Evolutionary conservation across 176 grass and related monocot species (phyloP), one percentile per base, ranked within the genome.

Genomic region (Rhynchospora tenuis): DNA sequence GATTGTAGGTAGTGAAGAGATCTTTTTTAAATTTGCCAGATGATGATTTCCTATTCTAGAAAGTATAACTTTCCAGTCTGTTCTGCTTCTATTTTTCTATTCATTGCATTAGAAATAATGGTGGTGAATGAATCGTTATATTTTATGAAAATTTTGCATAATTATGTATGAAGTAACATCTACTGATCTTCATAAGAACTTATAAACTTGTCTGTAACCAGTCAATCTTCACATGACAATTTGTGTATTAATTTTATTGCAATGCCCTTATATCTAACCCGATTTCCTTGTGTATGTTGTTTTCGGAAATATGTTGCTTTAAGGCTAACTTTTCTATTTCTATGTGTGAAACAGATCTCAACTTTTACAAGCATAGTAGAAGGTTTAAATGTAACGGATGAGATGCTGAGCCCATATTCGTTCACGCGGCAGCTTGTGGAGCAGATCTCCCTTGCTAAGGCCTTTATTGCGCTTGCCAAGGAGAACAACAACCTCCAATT

Each of bases 361-460:
- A 90, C 90, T 85, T 83, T 80, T 6, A 85, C 90, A 28, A 92
- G 86, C 23, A 66, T 91, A 11, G 57, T 78, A 8, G 91, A 95
- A 68, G 80, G 50, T 55, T 79, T 92, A 76, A 99, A 95, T 80
- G 86, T 99, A 81, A 90, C 93, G 0, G 91, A 95, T 10, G 96
- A 99, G 46, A 93, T 99, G 89, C 64, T 95, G 54, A 99, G 59
- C 23, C 82, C 89, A 19, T 81, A 80, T 83, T 99, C 96, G 0
- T 88, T 93, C n/a, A 85, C 91, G 0, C 90, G 96, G 28, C 96
- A 99, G 81, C 86, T 99, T 19, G 80, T 86, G 75, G 93, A 99
- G 64, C 96, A 99, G 86, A 95, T 95, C 81, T 86, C 88, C n/a
- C 91, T 99, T 43, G 96, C 96, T 20, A 99, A 93, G 48, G 86